Evolutionary conservation across 768 basidiomycete species (phyloP).

Genomic region (Amanita subjunquillea): DNA sequence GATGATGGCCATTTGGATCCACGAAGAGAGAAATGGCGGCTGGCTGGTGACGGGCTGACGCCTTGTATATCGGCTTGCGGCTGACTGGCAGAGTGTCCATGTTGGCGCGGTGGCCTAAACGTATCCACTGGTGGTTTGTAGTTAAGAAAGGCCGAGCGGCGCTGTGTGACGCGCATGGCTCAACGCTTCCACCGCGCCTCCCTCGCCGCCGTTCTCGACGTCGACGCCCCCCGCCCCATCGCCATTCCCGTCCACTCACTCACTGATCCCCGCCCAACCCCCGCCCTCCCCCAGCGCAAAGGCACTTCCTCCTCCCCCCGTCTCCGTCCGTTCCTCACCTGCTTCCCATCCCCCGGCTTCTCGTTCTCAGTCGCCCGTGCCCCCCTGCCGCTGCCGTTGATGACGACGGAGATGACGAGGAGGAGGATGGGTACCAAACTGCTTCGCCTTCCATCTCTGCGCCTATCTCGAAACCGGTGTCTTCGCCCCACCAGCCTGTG

Average conservation of each 20-base stretch:
- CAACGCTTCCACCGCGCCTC: no score
- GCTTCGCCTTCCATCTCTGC: neutral
- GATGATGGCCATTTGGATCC: neutral
- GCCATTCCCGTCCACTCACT: conserved; percentile 22
- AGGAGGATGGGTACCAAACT: neutral
- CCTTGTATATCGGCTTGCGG: no score
- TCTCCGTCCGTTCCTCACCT: conserved; percentile 43
- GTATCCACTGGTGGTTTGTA: no score
- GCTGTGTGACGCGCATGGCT: no score
- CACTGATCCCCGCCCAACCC: conserved; percentile 7
- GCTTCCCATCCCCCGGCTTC: neutral
- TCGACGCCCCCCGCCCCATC: conserved; percentile 9
- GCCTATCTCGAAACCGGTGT: neutral
- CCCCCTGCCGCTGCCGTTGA: neutral
- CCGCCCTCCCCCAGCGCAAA: conserved; percentile 22
- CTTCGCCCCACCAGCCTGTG: neutral
- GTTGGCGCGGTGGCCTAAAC: no score
- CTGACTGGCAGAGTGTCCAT: no score
- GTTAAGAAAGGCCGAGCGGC: no score
- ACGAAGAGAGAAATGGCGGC: no score
- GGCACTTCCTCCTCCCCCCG: conserved; percentile 29
- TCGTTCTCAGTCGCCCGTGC: neutral
- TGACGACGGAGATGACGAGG: neutral
- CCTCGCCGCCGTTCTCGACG: neutral
- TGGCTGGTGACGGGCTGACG: neutral